phyloP scores from a whole-genome alignment of 805 yeast species.

The Spathaspora sp. region DNA sequence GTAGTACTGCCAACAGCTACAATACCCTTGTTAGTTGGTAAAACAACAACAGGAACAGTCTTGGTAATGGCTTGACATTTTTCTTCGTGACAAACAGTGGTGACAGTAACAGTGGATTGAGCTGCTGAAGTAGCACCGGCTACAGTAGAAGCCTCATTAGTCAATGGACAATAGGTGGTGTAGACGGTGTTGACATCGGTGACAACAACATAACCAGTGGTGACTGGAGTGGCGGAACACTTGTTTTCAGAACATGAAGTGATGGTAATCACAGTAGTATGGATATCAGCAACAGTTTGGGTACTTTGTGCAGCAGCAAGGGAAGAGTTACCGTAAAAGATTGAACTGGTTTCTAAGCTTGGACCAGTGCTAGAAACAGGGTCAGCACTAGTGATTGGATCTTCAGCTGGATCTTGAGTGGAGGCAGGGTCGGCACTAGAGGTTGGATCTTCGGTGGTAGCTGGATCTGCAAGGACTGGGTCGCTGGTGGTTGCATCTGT shows the following conservation, averaged over 20 bases:
- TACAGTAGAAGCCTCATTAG: not conserved
- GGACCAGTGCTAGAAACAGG: slow-evolving; percentile 2
- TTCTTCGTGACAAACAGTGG: not conserved
- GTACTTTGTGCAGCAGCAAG: not conserved
- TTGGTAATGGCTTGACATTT: slow-evolving; percentile 1
- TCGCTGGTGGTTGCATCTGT: slow-evolving; percentile 3
- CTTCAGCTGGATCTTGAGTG: slow-evolving; percentile 3
- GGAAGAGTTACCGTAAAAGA: slow-evolving; percentile 2
- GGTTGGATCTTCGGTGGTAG: not conserved
- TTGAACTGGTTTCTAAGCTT: not conserved
- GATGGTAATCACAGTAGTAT: slow-evolving; percentile 28
- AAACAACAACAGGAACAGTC: slow-evolving; percentile 1
- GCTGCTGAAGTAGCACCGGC: not conserved
- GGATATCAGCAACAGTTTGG: slow-evolving; percentile 13
- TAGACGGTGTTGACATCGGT: slow-evolving; percentile 17
- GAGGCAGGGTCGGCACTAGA: not conserved
- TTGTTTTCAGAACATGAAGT: slow-evolving; percentile 34
- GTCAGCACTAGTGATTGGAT: not conserved
- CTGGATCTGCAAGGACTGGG: not conserved
- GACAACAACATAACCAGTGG: slow-evolving; percentile 30
- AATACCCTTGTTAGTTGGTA: not conserved
- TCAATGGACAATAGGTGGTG: slow-evolving; percentile 23
- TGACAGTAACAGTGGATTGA: not conserved
- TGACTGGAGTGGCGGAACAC: slow-evolving; percentile 25
- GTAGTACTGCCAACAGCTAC: slow-evolving; percentile 2